Percentiles rank a stretch among this genome's conserved stretches.
Evolutionary conservation across 164 flowering plant species (phyloP).

Genomic region (Tetrastigma voinierianum): DNA sequence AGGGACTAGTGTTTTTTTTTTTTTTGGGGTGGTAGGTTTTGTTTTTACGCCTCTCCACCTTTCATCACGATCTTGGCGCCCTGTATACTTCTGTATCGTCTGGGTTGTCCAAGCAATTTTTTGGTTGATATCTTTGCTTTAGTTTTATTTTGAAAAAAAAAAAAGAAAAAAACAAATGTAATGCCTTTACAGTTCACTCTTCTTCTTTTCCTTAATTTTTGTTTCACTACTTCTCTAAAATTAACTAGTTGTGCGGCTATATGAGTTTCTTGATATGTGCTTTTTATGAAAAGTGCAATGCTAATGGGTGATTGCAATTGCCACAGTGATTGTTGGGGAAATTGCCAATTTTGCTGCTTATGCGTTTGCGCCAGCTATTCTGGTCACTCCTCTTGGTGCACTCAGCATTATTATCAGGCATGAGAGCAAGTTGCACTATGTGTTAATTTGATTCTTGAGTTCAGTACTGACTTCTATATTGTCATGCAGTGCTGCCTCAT

Average conservation of each 20-base stretch:
- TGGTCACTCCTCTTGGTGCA: slow-evolving; percentile 94
- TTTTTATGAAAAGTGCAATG: neutral
- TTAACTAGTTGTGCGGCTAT: neutral
- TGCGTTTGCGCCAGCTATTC: slow-evolving; percentile 94
- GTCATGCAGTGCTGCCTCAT: slow-evolving; percentile 81
- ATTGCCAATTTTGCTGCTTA: slow-evolving; percentile 92
- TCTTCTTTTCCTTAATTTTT: neutral
- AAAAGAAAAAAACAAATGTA: too few relatives aligned
- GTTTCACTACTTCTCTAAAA: neutral
- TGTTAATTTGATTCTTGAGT: neutral
- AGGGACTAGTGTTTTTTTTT: too few relatives aligned
- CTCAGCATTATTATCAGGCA: slow-evolving; percentile 94
- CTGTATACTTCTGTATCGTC: too few relatives aligned
- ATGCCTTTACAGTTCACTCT: too few relatives aligned
- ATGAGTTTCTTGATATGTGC: neutral
- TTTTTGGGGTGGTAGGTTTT: too few relatives aligned
- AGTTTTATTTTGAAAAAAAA: too few relatives aligned
- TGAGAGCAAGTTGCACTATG: slow-evolving; percentile 8
- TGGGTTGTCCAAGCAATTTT: too few relatives aligned
- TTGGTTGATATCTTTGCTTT: too few relatives aligned
- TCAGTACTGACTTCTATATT: slow-evolving; percentile 20
- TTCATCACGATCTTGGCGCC: too few relatives aligned
- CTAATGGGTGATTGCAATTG: slow-evolving; percentile 1
- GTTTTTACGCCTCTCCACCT: too few relatives aligned
- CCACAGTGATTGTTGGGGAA: slow-evolving; percentile 88